A percentile compares a stretch with the other conserved stretches of the same genome.
Evolutionary conservation across 768 basidiomycete genomes (phyloP).

Genomic region (Panaeolus papilionaceus): DNA sequence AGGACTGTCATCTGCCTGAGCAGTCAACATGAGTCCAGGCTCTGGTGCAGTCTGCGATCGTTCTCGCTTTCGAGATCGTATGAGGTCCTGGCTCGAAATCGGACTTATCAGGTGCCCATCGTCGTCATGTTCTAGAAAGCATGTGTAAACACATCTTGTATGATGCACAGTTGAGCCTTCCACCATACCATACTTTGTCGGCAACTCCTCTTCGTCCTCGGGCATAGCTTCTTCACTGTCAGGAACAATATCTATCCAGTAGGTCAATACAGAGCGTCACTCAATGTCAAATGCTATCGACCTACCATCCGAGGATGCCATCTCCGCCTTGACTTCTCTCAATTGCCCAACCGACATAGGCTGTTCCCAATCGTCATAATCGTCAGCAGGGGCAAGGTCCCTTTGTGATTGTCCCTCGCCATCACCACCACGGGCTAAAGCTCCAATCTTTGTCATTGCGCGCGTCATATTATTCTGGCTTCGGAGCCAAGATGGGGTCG

Average conservation of each 20-base stretch:
- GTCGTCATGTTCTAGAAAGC: slow-evolving; percentile 8
- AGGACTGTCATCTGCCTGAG: slow-evolving; percentile 16
- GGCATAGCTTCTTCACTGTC: slow-evolving; percentile 18
- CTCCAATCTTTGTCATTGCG: not conserved
- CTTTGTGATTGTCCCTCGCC: not conserved
- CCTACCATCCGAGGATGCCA: slow-evolving; percentile 22
- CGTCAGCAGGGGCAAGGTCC: slow-evolving; percentile 20
- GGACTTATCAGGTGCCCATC: slow-evolving; percentile 26
- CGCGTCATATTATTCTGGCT: slow-evolving; percentile 9
- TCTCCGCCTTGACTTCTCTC: slow-evolving; percentile 22
- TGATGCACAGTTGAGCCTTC: not conserved
- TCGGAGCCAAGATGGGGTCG: slow-evolving; percentile 22
- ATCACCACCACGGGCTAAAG: not conserved
- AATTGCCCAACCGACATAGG: slow-evolving; percentile 31
- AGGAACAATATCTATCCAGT: slow-evolving; percentile 14
- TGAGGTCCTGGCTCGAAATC: slow-evolving; percentile 23
- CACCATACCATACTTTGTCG: not conserved
- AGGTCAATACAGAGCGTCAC: not conserved
- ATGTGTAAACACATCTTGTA: not conserved
- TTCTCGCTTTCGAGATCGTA: slow-evolving; percentile 22
- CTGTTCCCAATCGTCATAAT: slow-evolving; percentile 38
- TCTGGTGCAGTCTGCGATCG: slow-evolving; percentile 33
- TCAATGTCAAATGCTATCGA: not conserved
- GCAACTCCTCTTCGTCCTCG: slow-evolving; percentile 1
- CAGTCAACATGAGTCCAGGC: slow-evolving; percentile 14